Base-by-base conservation (phyloP, 805 yeast genomes). In the Wilhelminamyces savonicus region DNA sequence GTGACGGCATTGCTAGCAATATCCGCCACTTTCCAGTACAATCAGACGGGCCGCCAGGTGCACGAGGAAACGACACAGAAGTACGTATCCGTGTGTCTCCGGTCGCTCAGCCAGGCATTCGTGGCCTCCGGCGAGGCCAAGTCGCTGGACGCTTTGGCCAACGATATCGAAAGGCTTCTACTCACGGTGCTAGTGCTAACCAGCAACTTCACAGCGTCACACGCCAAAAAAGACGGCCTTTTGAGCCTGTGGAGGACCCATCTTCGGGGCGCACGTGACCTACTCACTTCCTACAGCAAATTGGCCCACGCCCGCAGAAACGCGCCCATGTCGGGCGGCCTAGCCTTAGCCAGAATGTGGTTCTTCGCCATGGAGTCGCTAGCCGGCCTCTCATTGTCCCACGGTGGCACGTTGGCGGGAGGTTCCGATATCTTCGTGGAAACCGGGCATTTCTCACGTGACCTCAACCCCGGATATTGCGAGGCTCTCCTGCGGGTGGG, bases 291-390 rank as follows among this genome's bases (percentile, higher is more conserved):
- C 31, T 51, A 48, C 37, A 26, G 34, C 17, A 28, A 30, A 12
- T 35, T 39, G 27, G 28, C 36, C 21, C 25, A 28, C 10, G 23
- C n/a, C n/a, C 19, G 15, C 7, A n/a, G 10, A 8, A 40, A 39
- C 17, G 27, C 37, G 15, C 22, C 40, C 22, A 37, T 43, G 31
- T 34, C 46, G 14, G 42, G 41, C 13, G 55, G 54, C 10, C 34
- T 49, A 11, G 48, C 54, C 4, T 40, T 50, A 3, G 53, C 56
- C 16, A 47, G 46, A 27, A 40, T 44, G 27, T 49, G 54, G 56
- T 50, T 50, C 27, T 49, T 48, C 24, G 54, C 56, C 22, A 44
- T 50, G 16, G 56, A 50, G 26, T 30, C 45, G 5, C 22, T 44
- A 7, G 53, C 53, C 2, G 43, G 43, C 7, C 30, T 49, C 21